Evolutionary conservation across 768 basidiomycete species (phyloP).

Genomic region (Phylloporus arenicola): DNA sequence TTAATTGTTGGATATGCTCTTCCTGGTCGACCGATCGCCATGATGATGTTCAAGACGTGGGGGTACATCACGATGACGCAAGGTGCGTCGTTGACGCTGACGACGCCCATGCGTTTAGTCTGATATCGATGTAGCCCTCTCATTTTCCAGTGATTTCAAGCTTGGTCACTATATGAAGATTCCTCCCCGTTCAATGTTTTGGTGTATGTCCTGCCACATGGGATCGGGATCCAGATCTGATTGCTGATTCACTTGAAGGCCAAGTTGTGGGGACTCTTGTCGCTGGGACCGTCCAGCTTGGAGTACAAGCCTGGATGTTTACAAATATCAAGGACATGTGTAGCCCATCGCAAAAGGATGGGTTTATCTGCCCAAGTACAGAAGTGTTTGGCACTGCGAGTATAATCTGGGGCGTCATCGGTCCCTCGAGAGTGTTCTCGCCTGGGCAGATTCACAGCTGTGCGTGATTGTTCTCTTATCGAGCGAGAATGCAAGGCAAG

Average conservation of each 20-base stretch:
- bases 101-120: background rate
- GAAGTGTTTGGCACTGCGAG: conserved; percentile 76
- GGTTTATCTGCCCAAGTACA: conserved; percentile 66
- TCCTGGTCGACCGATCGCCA: conserved; percentile 64
- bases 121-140: background rate
- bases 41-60: conserved; percentile 78
- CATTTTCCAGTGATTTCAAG: background rate
- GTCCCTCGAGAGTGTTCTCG: conserved; percentile 68
- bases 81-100: conserved; percentile 10
- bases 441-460: conserved; percentile 55
- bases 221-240: background rate
- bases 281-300: conserved; percentile 62
- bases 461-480: conserved; percentile 24
- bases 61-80: conserved; percentile 63
- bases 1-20: conserved; percentile 53
- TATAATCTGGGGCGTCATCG: conserved; percentile 80
- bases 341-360: conserved; percentile 31
- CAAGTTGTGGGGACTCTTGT: conserved; percentile 62
- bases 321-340: conserved; percentile 35
- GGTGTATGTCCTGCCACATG: conserved; percentile 28
- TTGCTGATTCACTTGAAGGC: conserved; percentile 1
- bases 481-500: background rate
- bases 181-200: conserved; percentile 45
- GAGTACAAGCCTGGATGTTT: conserved; percentile 61
- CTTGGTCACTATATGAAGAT: conserved; percentile 1